phyloP scores from a whole-genome alignment of 176 grass and related monocot genomes.

The barley (Hordeum vulgare) region DNA sequence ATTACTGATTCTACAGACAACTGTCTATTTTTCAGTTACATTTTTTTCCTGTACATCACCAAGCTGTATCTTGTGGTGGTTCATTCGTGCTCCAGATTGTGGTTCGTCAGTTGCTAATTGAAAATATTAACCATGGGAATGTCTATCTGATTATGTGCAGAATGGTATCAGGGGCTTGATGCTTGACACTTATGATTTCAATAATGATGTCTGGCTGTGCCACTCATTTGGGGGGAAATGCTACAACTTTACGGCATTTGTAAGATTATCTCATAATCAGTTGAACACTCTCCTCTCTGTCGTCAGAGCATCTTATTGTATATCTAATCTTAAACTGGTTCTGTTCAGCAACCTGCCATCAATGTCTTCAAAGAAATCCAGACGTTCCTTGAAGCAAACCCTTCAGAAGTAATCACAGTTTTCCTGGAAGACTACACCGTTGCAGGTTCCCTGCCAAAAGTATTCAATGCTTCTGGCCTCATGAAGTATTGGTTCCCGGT shows the following conservation, averaged over 20 bases:
- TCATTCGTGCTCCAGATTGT: background rate
- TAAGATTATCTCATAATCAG: slow-evolving; percentile 29
- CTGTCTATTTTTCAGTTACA: background rate
- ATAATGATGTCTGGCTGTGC: slow-evolving; percentile 86
- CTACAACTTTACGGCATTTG: slow-evolving; percentile 73
- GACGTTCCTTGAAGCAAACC: slow-evolving; percentile 67
- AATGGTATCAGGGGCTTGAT: slow-evolving; percentile 88
- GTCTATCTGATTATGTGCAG: slow-evolving; percentile 37
- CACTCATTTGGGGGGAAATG: slow-evolving; percentile 62
- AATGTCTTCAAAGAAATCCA: slow-evolving; percentile 76
- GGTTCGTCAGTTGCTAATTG: background rate
- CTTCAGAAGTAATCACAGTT: slow-evolving; percentile 83
- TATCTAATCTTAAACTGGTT: slow-evolving; percentile 15
- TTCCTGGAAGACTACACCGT: slow-evolving; percentile 85
- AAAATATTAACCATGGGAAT: background rate
- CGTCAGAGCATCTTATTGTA: background rate
- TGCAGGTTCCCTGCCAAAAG: slow-evolving; percentile 57
- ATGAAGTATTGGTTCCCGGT: slow-evolving; percentile 91
- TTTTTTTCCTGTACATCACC: background rate
- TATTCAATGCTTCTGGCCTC: slow-evolving; percentile 77
- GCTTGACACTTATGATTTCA: slow-evolving; percentile 92
- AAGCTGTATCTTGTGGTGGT: background rate
- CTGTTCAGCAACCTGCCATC: slow-evolving; percentile 75
- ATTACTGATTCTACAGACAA: background rate
- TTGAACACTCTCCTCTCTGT: background rate